Base-by-base conservation (phyloP, 805 yeast genomes). In the Candida sphagnicola region DNA sequence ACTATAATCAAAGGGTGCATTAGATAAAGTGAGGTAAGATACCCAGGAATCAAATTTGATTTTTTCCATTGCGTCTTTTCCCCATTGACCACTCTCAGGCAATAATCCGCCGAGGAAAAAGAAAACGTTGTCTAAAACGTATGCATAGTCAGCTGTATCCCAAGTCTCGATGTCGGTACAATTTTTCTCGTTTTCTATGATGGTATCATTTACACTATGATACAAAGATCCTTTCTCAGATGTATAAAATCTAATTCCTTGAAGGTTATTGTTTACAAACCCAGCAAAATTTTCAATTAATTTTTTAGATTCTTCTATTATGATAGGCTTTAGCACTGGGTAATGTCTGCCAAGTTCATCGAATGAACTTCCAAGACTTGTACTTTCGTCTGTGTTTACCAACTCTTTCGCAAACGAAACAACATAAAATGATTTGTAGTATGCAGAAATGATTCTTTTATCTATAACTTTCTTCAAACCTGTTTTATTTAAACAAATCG, bases 261-360 rank as follows among this genome's bases (percentile, higher is more conserved):
- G 50, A 14, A 77, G 61, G 5, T 48, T 42, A 2, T 53, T 50
- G 12, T 54, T 49, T 1, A 70, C 70, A 21, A 51, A 47, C 0
- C 33, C 39, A 0, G 84, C 78, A 6, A 79, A 54, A 6, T 62
- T 57, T 18, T 65, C 58, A 1, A 82, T 63, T n/a, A 81, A 46
- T 0, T 51, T 47, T 2, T 67, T 60, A 34, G 80, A 61, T 37
- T 77, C 76, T 3, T 66, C 59, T 36, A 77, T 58, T 16, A 89
- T 77, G 0, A 61, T 51, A 0, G 84, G 80, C 35, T 84, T 79
- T 43, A 88, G 65, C 2, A 74, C 78, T 1, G 95, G 86, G 51
- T 85, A 87, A 53, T 90, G 96, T 51, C 96, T 74, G 2, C 85
- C 80, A 34, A 89, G 61, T 48, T 86, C 95, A 53, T 89, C 96